A percentile compares a stretch with the other conserved stretches of the same genome.
Evolutionary conservation across 208 protist genomes (phyloP).

Genomic region (Blechomonas ayalai): DNA sequence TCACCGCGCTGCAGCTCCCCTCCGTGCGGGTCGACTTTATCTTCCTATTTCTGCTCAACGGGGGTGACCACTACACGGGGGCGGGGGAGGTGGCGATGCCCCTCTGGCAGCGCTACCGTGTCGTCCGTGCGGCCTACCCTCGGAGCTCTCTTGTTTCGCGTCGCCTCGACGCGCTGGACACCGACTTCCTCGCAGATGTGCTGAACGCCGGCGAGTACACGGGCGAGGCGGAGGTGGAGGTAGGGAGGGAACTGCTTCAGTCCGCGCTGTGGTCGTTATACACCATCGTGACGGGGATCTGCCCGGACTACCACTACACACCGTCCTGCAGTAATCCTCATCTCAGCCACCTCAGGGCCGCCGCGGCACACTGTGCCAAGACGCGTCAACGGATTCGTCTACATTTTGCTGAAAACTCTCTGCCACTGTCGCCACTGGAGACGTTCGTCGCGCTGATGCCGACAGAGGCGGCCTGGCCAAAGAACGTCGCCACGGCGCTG

Average conservation of each 20-base stretch:
- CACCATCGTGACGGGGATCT: slow-evolving; percentile 34
- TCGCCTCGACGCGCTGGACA: slow-evolving; percentile 37
- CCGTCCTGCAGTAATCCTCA: slow-evolving; percentile 26
- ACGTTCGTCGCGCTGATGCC: slow-evolving; percentile 81
- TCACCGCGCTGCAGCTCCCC: slow-evolving; percentile 39
- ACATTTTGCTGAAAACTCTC: slow-evolving; percentile 4
- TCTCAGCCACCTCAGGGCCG: slow-evolving; percentile 60
- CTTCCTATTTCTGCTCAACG: slow-evolving; percentile 83
- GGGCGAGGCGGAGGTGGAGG: slow-evolving; percentile 23
- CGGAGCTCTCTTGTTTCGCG: slow-evolving; percentile 40
- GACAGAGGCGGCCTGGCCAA: slow-evolving; percentile 52
- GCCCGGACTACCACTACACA: slow-evolving; percentile 40
- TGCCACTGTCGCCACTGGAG: slow-evolving; percentile 70
- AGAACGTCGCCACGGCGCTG: slow-evolving; percentile 29
- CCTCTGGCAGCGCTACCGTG: slow-evolving; percentile 72
- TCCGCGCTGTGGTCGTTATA: slow-evolving; percentile 45
- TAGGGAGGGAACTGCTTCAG: slow-evolving; percentile 31
- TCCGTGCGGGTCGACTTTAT: slow-evolving; percentile 80
- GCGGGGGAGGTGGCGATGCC: slow-evolving; percentile 69
- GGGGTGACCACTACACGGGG: slow-evolving; percentile 79
- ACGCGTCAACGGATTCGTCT: slow-evolving; percentile 8
- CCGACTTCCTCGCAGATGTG: slow-evolving; percentile 62
- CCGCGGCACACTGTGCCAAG: slow-evolving; percentile 31
- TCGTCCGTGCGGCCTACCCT: slow-evolving; percentile 43
- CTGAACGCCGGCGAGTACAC: slow-evolving; percentile 58